Base-by-base conservation (phyloP, 2,329 filamentous ascomycete species). In the Paracoccidioides brasiliensis region DNA sequence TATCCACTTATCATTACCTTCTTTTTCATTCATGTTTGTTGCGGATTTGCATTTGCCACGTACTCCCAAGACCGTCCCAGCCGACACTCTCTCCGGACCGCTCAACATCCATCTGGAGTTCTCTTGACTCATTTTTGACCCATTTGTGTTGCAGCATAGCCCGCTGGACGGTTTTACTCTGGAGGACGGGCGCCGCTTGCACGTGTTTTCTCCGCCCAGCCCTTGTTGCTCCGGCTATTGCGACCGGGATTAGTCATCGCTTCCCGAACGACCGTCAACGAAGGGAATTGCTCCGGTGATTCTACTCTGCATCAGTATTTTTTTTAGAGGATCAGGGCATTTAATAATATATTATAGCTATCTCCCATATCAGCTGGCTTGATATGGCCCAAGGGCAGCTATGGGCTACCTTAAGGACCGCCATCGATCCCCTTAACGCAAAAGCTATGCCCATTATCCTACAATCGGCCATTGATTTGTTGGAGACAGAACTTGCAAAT, bases 401-500 rank as follows among this genome's bases (percentile, higher is more conserved):
- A 56, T 72, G 70, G 69, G 62, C 64, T 55, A 64, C 68, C 55
- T 58, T 70, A 58, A 63, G 68, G 57, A 67, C 65, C 58, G 63
- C 67, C 52, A 69, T 70, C 63, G 65, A 70, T 57, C 67, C 69
- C n/a, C 58, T 62, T 52, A 64, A 65, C 57, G 61, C 60, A 57
- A 67, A 66, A 62, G 61, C 64, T 56, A 73, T 74, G 71, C 68
- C 71, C 32, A 66, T 65, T 15, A 65, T 69, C 43, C 63, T 73
- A 37, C 69, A 72, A 60, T 71, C 70, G 2, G 72, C 71, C 12
- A 72, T 73, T 45, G 63, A 69, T 45, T 66, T 74, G 1, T 59
- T 74, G 22, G 70, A 73, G 57, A 66, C 67, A 3, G 71, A 74
- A 61, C 64, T 74, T 44, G 65, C 66, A 56, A 72, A 70, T 57